A percentile compares a stretch with the other conserved stretches of the same genome.
These are phyloP conservation scores for Brassica napus DNA, from an alignment of 345 rosid genomes.

Conservation along the genomic window DNA sequence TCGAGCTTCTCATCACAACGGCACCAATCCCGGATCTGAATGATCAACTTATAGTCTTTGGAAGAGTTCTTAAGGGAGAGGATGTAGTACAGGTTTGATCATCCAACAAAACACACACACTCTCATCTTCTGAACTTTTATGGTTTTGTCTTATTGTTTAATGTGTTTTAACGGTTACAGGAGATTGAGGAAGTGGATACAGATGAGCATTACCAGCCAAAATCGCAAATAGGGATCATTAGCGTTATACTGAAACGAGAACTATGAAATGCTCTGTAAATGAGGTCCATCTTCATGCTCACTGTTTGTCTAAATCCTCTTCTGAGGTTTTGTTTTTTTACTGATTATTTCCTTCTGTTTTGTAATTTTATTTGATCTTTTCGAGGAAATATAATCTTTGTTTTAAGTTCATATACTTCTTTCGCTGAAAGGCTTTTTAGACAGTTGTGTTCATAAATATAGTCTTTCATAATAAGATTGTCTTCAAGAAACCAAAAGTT, in stretches of 20 bases:
- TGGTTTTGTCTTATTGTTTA: background rate
- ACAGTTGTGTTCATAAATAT: background rate
- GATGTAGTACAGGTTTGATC: constrained; percentile 77
- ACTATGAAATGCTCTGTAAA: constrained; percentile 43
- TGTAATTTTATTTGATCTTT: constrained; percentile 30
- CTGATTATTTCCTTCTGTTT: constrained; percentile 16
- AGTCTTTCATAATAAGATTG: background rate
- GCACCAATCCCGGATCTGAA: constrained; percentile 83
- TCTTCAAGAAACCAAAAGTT: background rate
- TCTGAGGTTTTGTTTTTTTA: background rate
- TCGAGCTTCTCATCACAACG: constrained; percentile 74
- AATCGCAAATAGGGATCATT: constrained; percentile 62
- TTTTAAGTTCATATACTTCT: background rate
- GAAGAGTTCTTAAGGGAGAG: constrained; percentile 75
- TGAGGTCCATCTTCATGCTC: constrained; percentile 31
- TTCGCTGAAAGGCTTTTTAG: background rate
- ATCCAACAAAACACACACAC: constrained; percentile 2
- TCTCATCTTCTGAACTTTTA: background rate
- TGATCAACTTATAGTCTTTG: constrained; percentile 73
- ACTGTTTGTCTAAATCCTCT: constrained; percentile 12
- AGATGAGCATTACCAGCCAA: constrained; percentile 83
- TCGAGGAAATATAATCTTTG: constrained; percentile 28
- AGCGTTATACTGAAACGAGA: constrained; percentile 57
- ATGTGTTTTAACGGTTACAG: constrained; percentile 41
- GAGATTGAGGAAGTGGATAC: constrained; percentile 98